These are phyloP conservation scores for Phylloporus scabripes DNA, from an alignment of 768 basidiomycete genomes.

Conservation along the genomic window DNA sequence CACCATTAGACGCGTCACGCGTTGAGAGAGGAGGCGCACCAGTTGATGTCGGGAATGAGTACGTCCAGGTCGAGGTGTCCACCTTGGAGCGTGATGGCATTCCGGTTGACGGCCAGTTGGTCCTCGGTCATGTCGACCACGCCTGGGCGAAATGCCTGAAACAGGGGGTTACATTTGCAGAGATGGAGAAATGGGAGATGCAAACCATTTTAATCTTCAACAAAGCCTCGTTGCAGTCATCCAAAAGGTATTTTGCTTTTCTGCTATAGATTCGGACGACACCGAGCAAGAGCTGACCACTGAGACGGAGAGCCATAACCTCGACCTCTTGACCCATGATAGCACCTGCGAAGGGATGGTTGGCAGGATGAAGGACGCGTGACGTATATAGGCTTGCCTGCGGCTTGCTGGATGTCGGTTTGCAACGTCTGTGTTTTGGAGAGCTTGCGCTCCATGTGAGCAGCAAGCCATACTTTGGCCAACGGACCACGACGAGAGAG, in stretches of 20 bases:
- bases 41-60: constrained; percentile 73
- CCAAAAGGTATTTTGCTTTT: constrained; percentile 95
- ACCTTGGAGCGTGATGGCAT: constrained; percentile 81
- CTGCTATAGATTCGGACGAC: constrained; percentile 97
- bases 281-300: constrained; percentile 92
- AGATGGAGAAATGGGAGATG: constrained; percentile 1
- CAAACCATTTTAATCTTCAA: constrained; percentile 90
- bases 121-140: constrained; percentile 96
- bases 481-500: constrained; percentile 90
- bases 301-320: constrained; percentile 91
- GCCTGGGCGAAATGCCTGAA: constrained; percentile 89
- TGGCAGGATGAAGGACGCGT: not conserved
- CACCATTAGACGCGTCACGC: constrained; percentile 7
- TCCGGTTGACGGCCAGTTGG: constrained; percentile 79
- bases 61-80: constrained; percentile 77
- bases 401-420: constrained; percentile 92
- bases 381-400: constrained; percentile 45
- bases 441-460: constrained; percentile 97
- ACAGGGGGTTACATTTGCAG: not conserved
- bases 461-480: constrained; percentile 97
- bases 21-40: constrained; percentile 39
- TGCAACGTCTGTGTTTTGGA: constrained; percentile 92
- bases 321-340: constrained; percentile 94
- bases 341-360: constrained; percentile 49
- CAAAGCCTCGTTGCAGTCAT: constrained; percentile 96